Conservation (phyloP, 345 rosid species). For the Ceriops tagal region DNA sequence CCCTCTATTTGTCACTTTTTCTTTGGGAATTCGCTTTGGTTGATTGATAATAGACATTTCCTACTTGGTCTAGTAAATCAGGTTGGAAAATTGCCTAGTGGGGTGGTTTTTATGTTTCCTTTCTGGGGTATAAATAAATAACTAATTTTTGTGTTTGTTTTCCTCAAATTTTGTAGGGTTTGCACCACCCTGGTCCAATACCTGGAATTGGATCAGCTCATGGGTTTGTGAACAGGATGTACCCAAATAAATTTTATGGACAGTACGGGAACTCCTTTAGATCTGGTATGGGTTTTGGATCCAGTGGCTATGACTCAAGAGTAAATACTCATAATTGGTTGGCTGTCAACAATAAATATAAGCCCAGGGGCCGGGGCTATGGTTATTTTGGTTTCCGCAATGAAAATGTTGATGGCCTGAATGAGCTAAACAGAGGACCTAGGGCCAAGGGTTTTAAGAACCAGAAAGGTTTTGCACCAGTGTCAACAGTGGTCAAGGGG, state of each 20-base stretch:
- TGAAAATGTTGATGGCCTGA: constrained; percentile 1
- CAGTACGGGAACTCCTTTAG: background rate
- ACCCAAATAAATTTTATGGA: constrained; percentile 1
- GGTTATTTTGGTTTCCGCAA: constrained; percentile 5
- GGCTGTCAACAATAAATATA: constrained; percentile 7
- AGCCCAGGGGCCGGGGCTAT: constrained; percentile 5
- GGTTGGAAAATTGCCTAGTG: background rate
- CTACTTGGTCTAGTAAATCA: background rate
- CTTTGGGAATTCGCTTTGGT: too few relatives aligned
- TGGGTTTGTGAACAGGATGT: background rate
- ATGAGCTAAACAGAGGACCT: background rate
- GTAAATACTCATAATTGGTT: constrained; percentile 1
- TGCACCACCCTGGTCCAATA: constrained; percentile 1
- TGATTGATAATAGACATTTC: too few relatives aligned
- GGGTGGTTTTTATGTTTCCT: too few relatives aligned
- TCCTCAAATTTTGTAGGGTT: background rate
- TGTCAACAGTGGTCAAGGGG: constrained; percentile 2
- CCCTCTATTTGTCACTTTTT: too few relatives aligned
- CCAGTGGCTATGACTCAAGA: background rate
- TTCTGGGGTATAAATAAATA: background rate
- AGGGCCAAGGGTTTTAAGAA: constrained; percentile 6
- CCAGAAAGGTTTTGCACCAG: constrained; percentile 6
- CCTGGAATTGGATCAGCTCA: background rate
- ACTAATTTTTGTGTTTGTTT: background rate
- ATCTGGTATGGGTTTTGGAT: constrained; percentile 5